A percentile compares a stretch with the other conserved stretches of the same genome.
Evolutionary conservation across 179 eudicot species (phyloP).

Genomic region (Drosera spatulata): DNA sequence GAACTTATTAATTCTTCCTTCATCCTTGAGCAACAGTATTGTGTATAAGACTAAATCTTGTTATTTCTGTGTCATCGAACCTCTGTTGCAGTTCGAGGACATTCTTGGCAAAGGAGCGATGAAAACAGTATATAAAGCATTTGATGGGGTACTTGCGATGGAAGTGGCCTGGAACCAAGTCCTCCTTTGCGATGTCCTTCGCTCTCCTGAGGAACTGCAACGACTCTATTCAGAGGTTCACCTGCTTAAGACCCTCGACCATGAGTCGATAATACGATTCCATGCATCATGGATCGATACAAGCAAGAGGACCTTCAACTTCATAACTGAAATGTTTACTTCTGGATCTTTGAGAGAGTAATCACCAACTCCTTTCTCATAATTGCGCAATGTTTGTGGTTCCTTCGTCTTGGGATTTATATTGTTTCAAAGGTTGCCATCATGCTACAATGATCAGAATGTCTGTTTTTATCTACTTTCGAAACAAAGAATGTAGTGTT

Average conservation of each 20-base stretch:
- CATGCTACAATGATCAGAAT: too few species aligned
- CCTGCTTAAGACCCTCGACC: slow-evolving; percentile 86
- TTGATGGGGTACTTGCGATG: slow-evolving; percentile 87
- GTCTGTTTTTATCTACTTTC: too few species aligned
- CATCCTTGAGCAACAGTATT: too few species aligned
- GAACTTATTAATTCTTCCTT: too few species aligned
- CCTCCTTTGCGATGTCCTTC: slow-evolving; percentile 62
- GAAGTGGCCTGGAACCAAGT: slow-evolving; percentile 99
- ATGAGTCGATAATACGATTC: slow-evolving; percentile 87
- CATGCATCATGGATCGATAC: slow-evolving; percentile 83
- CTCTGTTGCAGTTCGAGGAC: slow-evolving; percentile 68
- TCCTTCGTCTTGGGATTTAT: too few species aligned
- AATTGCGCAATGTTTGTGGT: too few species aligned
- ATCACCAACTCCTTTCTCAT: slow-evolving; percentile 8
- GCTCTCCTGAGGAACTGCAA: slow-evolving; percentile 67
- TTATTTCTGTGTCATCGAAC: too few species aligned
- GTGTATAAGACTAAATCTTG: too few species aligned
- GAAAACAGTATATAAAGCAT: slow-evolving; percentile 91
- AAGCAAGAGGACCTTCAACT: slow-evolving; percentile 66
- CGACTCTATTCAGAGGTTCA: slow-evolving; percentile 90
- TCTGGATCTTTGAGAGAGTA: slow-evolving; percentile 90
- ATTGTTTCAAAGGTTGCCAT: too few species aligned
- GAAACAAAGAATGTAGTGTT: background rate
- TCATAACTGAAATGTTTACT: slow-evolving; percentile 92
- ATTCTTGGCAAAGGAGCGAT: slow-evolving; percentile 87